Evolutionary conservation across 768 basidiomycete species (phyloP).

Genomic region (Pisolithus tinctorius): DNA sequence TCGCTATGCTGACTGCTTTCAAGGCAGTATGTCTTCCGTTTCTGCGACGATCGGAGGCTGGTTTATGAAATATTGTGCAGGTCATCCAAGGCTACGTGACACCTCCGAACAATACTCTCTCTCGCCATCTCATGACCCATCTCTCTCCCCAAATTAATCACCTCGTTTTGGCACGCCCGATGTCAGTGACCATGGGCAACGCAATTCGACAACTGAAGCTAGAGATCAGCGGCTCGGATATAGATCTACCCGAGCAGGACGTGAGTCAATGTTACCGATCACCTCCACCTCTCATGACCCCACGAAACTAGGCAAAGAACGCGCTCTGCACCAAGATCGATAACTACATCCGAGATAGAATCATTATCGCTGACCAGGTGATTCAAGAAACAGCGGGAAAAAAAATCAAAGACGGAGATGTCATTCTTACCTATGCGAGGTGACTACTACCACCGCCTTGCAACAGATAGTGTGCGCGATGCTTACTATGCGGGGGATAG

Average conservation of each 20-base stretch:
- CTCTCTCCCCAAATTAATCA: constrained; percentile 91
- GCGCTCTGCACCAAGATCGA: constrained; percentile 80
- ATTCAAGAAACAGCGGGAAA: constrained; percentile 83
- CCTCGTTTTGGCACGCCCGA: constrained; percentile 79
- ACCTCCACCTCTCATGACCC: not conserved
- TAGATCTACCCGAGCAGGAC: constrained; percentile 93
- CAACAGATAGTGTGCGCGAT: not conserved
- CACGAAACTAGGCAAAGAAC: constrained; percentile 68
- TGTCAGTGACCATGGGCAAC: constrained; percentile 93
- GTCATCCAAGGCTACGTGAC: constrained; percentile 89
- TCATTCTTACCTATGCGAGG: constrained; percentile 91
- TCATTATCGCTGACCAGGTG: constrained; percentile 88
- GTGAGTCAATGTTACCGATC: constrained; percentile 39
- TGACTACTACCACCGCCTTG: constrained; percentile 24
- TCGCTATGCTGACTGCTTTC: constrained; percentile 86
- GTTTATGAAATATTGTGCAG: constrained; percentile 34
- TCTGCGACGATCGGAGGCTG: not conserved
- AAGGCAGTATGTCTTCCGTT: constrained; percentile 60
- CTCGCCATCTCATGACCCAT: constrained; percentile 86
- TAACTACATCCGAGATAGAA: constrained; percentile 89
- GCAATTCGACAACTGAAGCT: constrained; percentile 91
- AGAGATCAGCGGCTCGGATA: constrained; percentile 88
- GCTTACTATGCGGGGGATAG: constrained; percentile 32
- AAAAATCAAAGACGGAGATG: constrained; percentile 93
- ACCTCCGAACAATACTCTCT: constrained; percentile 79